Percentiles rank a stretch among this genome's conserved stretches.
These are phyloP conservation scores for Kregervanrija fluxuum DNA, from an alignment of 805 yeast species.

Conservation along the genomic window DNA sequence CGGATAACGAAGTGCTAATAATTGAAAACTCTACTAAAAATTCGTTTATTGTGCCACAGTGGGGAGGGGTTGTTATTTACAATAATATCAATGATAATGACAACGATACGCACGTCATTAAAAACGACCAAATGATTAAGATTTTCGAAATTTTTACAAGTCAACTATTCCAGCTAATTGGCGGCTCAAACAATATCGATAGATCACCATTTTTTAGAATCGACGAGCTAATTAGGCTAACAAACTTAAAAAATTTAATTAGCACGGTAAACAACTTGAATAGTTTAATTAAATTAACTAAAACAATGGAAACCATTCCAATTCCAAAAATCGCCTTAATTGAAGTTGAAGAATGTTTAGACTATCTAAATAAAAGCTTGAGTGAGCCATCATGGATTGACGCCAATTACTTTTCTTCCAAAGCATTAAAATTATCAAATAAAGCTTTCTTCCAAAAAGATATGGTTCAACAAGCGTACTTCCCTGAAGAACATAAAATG, in stretches of 20 bases:
- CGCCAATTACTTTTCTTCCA: conserved; percentile 35
- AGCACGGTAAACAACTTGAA: conserved; percentile 62
- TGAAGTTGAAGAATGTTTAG: conserved; percentile 49
- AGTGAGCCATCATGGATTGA: conserved; percentile 25
- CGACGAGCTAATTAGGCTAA: conserved; percentile 57
- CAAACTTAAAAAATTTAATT: conserved; percentile 50
- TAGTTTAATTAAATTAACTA: conserved; percentile 63
- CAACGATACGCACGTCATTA: background rate
- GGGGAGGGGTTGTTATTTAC: conserved; percentile 71
- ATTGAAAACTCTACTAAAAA: conserved; percentile 42
- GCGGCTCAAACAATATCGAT: conserved; percentile 49
- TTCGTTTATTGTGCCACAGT: conserved; percentile 76
- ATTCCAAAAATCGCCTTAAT: conserved; percentile 66
- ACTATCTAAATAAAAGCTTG: conserved; percentile 26
- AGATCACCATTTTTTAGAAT: conserved; percentile 55
- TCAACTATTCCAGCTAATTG: conserved; percentile 68
- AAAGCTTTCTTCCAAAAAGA: conserved; percentile 87
- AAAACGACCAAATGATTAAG: conserved; percentile 17
- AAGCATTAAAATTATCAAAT: conserved; percentile 56
- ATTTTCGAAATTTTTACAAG: conserved; percentile 63
- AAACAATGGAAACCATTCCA: conserved; percentile 69
- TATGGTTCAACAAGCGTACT: conserved; percentile 91
- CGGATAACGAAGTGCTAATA: conserved; percentile 37
- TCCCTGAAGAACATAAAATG: conserved; percentile 92
- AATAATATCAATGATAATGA: conserved; percentile 26